Evolutionary conservation across 805 yeast genomes (phyloP), one percentile per base, ranked within the genome.

Genomic region (Ogataea paradorogensis): DNA sequence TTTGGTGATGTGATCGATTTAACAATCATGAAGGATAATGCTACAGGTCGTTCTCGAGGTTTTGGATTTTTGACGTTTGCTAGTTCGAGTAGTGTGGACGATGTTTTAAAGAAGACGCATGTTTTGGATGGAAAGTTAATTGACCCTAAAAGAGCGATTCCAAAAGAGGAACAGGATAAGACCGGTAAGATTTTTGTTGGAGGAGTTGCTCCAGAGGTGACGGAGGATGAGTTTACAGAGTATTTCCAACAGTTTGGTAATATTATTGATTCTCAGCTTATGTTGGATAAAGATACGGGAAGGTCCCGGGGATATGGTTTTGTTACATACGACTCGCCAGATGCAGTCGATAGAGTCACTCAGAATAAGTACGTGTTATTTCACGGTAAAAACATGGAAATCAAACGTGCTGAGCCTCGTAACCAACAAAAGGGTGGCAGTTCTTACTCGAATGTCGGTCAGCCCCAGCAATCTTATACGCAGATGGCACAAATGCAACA

Each of bases 111-210:
- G 50, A 80, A 84, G 45, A 93, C 85, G 57, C 99, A 91, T 61
- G 78, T 87, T 39, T 69, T 91, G 36, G 99, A 91, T 58, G 98
- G 98, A 48, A 91, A 91, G 64, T 84, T 91, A 45, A 93, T 91
- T 59, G 99, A 91, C 61, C 98, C 99, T 27, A 91, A 91, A 63
- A 78, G 98, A 56, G 97, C 99, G 18, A 91, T 91, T 55, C 97
- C 98, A 25, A 84, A 87, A 62, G 97, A 91, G 60, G 97, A 91
- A 63, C 99, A 91, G 65, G 96, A 90, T 60, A 86, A 85, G 61
- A 88, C 96, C 13, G 96, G 97, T 52, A 91, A 91, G 68, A 90
- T 91, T 51, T 91, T 91, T 58, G 97, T 91, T 28, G 99, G 99
- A 50, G 99, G 99, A 51, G 84, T 91, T 45, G 90, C 95, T 38